phyloP scores from a whole-genome alignment of 371 early-diverging fungal genomes.

The Chytridium lagenaria region DNA sequence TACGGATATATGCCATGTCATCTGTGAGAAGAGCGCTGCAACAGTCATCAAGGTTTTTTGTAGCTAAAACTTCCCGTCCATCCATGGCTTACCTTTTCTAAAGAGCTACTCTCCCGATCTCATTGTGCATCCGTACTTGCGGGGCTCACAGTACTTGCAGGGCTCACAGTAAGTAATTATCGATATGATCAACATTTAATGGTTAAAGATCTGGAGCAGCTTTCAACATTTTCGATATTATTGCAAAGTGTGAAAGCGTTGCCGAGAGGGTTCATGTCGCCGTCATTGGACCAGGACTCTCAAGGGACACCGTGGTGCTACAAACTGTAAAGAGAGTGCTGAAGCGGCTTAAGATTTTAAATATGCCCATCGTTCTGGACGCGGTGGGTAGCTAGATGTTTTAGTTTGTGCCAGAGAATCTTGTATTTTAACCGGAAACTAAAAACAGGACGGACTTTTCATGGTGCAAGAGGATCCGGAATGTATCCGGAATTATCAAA shows the following conservation, averaged over 20 bases:
- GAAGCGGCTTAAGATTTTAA: slow-evolving; percentile 60
- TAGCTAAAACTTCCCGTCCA: background rate
- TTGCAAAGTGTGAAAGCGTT: background rate
- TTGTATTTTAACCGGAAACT: too few species aligned
- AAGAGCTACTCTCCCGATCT: slow-evolving; percentile 69
- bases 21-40: slow-evolving; percentile 85
- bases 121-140: slow-evolving; percentile 69
- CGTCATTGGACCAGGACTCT: slow-evolving; percentile 92
- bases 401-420: too few species aligned
- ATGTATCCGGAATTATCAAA: slow-evolving; percentile 18
- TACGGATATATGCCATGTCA: slow-evolving; percentile 87
- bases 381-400: slow-evolving; percentile 73
- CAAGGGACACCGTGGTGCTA: slow-evolving; percentile 74
- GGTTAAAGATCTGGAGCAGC: background rate
- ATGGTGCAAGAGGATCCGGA: slow-evolving; percentile 77
- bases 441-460: slow-evolving; percentile 81
- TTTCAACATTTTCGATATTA: background rate
- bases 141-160: background rate
- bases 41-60: slow-evolving; percentile 79
- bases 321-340: slow-evolving; percentile 68
- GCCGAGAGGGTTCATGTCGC: slow-evolving; percentile 82
- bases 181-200: background rate
- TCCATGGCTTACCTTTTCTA: background rate
- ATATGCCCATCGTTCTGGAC: slow-evolving; percentile 86
- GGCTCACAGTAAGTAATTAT: background rate